Evolutionary conservation across 1,284 basidiomycete genomes (phyloP).

Genomic region (Irpex sp.): DNA sequence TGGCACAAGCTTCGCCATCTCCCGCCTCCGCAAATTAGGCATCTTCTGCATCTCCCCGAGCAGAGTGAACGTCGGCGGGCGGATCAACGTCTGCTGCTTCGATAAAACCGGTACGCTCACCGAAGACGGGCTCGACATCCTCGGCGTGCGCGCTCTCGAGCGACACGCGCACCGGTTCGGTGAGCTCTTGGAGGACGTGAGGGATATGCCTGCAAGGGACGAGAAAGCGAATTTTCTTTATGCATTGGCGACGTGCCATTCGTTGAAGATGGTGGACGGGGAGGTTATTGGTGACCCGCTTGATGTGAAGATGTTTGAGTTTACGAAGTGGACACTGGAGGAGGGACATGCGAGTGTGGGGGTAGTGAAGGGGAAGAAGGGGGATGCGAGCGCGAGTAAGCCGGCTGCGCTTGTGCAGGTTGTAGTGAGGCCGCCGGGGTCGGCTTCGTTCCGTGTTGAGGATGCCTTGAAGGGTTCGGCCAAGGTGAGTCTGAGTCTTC

Average conservation of each 20-base stretch:
- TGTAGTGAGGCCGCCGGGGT: constrained; percentile 93
- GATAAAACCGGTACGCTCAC: constrained; percentile 99
- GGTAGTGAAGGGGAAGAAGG: constrained; percentile 69
- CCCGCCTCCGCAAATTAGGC: constrained; percentile 82
- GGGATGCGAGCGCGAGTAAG: constrained; percentile 59
- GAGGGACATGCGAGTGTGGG: constrained; percentile 79
- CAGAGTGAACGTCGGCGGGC: constrained; percentile 94
- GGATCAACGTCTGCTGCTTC: constrained; percentile 98
- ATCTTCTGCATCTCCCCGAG: constrained; percentile 98
- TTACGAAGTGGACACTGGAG: constrained; percentile 95
- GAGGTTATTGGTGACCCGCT: constrained; percentile 93
- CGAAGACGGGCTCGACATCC: constrained; percentile 96
- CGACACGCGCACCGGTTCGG: constrained; percentile 78
- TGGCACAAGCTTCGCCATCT: constrained; percentile 94
- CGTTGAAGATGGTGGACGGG: constrained; percentile 88
- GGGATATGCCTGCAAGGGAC: constrained; percentile 74
- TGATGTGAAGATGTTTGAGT: constrained; percentile 97
- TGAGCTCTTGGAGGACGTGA: constrained; percentile 85
- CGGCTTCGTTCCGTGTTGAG: constrained; percentile 84
- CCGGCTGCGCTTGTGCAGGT: constrained; percentile 94
- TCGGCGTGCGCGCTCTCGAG: constrained; percentile 86
- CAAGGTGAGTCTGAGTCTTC: constrained; percentile 57
- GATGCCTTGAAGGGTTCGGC: constrained; percentile 84
- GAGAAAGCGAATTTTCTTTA: constrained; percentile 86
- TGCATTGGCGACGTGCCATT: constrained; percentile 95